These are phyloP conservation scores for Flueggea neowawraea DNA, from an alignment of 441 rosid genomes.

Conservation along the genomic window DNA sequence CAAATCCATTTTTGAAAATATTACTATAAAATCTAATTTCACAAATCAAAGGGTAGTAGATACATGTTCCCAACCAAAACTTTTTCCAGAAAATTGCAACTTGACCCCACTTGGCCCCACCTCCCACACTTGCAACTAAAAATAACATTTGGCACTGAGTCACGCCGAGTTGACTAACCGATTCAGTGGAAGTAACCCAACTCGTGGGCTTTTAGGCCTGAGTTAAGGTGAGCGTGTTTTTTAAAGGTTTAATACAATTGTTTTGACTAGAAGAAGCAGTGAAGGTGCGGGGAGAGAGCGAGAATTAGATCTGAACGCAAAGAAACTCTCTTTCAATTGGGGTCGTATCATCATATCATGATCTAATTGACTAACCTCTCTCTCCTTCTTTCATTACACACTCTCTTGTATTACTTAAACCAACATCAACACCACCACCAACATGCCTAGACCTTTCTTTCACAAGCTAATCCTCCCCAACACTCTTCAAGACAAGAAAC, in stretches of 20 bases:
- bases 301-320: slow-evolving; percentile 42
- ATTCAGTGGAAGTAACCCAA: no score
- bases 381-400: slow-evolving; percentile 1
- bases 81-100: no score
- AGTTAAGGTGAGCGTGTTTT: background rate
- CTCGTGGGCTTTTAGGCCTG: no score
- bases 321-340: slow-evolving; percentile 14
- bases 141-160: no score
- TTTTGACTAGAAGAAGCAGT: slow-evolving; percentile 1
- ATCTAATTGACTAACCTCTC: slow-evolving; percentile 20
- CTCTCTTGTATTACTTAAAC: slow-evolving; percentile 12
- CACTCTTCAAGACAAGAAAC: slow-evolving; percentile 64
- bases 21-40: no score
- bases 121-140: no score
- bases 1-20: no score
- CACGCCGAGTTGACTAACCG: no score
- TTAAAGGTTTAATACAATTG: background rate
- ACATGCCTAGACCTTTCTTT: slow-evolving; percentile 93
- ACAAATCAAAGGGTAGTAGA: no score
- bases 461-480: slow-evolving; percentile 81
- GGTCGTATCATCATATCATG: slow-evolving; percentile 21
- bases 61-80: no score
- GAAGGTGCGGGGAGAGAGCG: slow-evolving; percentile 7
- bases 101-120: no score
- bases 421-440: slow-evolving; percentile 9